A percentile compares a stretch with the other conserved stretches of the same genome.
phyloP scores from a whole-genome alignment of 805 yeast genomes.

The Grigorovia humatica region DNA sequence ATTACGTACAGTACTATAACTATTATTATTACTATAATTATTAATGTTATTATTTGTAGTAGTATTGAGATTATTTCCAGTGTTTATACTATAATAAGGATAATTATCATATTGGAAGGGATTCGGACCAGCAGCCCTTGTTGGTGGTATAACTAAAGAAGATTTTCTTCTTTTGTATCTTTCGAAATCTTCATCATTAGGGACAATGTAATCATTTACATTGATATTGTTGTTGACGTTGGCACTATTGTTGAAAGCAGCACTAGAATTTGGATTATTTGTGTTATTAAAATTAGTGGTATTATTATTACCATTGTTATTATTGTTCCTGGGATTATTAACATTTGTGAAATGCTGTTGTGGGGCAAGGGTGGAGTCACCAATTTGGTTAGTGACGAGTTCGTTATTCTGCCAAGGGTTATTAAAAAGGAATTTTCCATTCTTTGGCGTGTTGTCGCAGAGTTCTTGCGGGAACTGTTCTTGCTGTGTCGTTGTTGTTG shows the following conservation, averaged over 20 bases:
- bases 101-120: conserved; percentile 27
- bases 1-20: conserved; percentile 3
- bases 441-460: neutral
- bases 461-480: neutral
- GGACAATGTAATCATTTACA: neutral
- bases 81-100: neutral
- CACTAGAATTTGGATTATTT: neutral
- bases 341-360: neutral
- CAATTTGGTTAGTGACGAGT: neutral
- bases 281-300: neutral
- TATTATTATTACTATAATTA: neutral
- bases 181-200: conserved; percentile 4
- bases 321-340: neutral
- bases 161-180: conserved; percentile 24
- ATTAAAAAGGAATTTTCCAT: conserved; percentile 5
- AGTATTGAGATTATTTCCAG: conserved; percentile 1
- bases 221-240: neutral
- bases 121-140: conserved; percentile 36
- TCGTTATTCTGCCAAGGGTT: conserved; percentile 11
- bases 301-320: neutral
- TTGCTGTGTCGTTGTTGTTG: neutral
- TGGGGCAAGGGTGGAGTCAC: neutral
- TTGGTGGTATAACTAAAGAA: conserved; percentile 32
- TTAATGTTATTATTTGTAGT: conserved; percentile 3
- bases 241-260: neutral